Conservation (phyloP, 2,329 filamentous ascomycete genomes). For the Sclerotinia subarctica region DNA sequence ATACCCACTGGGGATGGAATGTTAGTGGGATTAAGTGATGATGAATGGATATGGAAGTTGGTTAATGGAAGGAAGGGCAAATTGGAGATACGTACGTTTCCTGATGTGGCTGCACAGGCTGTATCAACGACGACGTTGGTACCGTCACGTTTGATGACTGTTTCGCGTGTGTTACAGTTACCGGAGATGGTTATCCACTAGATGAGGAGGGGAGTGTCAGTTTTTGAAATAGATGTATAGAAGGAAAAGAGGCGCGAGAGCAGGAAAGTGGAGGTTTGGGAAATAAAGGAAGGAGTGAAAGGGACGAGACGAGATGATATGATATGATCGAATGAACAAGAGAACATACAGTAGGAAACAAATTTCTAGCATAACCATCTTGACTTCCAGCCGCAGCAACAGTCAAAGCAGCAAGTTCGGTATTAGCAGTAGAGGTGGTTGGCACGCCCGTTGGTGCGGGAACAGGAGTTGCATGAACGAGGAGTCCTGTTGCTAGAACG, state of each 20-base stretch:
- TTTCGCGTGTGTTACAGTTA: conserved; percentile 69
- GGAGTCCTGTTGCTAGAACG: conserved; percentile 3
- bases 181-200: conserved; percentile 54
- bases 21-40: neutral
- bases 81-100: conserved; percentile 38
- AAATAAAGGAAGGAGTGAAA: conserved; percentile 3
- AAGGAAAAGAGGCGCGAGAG: neutral
- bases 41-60: no score
- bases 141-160: conserved; percentile 72
- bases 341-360: conserved; percentile 52
- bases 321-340: neutral
- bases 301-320: neutral
- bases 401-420: conserved; percentile 55
- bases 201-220: neutral
- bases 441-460: conserved; percentile 61
- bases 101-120: conserved; percentile 61
- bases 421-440: conserved; percentile 52
- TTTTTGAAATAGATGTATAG: neutral
- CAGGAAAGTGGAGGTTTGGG: neutral
- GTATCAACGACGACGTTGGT: conserved; percentile 55
- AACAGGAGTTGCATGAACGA: conserved; percentile 15
- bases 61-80: no score
- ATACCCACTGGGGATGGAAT: conserved; percentile 51
- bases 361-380: conserved; percentile 58
- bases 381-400: conserved; percentile 55